A percentile compares a stretch with the other conserved stretches of the same genome.
phyloP scores from a whole-genome alignment of 108 stramenopile genomes.

The Conticribra guillardii region DNA sequence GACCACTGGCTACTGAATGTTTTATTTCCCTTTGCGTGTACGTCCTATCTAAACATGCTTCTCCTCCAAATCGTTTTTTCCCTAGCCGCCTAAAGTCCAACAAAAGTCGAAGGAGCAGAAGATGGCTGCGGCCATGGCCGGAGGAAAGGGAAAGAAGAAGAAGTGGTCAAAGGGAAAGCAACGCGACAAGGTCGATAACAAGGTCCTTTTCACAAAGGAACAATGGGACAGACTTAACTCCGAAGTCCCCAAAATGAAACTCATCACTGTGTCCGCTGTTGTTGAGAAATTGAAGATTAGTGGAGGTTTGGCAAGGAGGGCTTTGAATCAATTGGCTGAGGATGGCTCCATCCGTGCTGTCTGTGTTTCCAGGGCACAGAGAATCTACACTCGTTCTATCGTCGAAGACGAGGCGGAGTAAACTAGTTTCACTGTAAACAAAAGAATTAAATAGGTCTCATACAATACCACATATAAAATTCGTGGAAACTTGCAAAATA shows the following conservation, averaged over 20 bases:
- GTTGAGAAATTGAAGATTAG: slow-evolving; percentile 99
- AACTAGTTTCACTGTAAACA: too few relatives aligned
- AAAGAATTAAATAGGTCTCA: too few relatives aligned
- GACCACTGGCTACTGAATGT: too few relatives aligned
- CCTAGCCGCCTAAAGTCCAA: slow-evolving; percentile 94
- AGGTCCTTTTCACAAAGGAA: slow-evolving; percentile 98
- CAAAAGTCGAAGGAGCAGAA: slow-evolving; percentile 99
- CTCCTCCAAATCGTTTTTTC: not conserved
- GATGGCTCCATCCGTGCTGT: slow-evolving; percentile 96
- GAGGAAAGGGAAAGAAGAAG: slow-evolving; percentile 99
- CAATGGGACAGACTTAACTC: slow-evolving; percentile 93
- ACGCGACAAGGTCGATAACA: slow-evolving; percentile 99
- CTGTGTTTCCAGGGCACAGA: slow-evolving; percentile 88
- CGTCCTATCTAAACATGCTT: not conserved
- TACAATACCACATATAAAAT: too few relatives aligned
- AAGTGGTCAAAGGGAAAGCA: slow-evolving; percentile 99
- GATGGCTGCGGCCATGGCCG: slow-evolving; percentile 99
- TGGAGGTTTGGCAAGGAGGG: slow-evolving; percentile 95
- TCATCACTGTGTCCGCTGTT: slow-evolving; percentile 96
- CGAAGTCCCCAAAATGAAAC: slow-evolving; percentile 99
- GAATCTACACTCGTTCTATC: slow-evolving; percentile 96
- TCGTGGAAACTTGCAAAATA: too few relatives aligned
- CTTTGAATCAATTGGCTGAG: slow-evolving; percentile 92
- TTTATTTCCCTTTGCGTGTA: too few relatives aligned
- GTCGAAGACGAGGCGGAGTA: slow-evolving; percentile 77